Conservation (phyloP, 2,329 filamentous ascomycete species). For the Aspergillus sojae region DNA sequence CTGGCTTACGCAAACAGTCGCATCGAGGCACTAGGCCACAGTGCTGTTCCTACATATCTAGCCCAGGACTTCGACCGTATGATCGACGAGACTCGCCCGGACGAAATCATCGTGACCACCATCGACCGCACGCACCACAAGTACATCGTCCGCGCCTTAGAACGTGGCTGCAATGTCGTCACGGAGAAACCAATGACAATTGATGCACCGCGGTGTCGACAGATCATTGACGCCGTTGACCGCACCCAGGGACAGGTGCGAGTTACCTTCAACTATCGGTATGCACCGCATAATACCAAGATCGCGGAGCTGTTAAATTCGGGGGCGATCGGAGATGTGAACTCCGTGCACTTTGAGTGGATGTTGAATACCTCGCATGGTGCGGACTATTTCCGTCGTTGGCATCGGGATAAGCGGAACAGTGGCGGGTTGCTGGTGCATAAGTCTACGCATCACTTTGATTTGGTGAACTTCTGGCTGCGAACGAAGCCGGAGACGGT, state of each 20-base stretch:
- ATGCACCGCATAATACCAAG: constrained; percentile 67
- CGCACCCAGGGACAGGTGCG: constrained; percentile 54
- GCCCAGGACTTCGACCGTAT: constrained; percentile 61
- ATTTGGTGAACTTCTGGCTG: constrained; percentile 66
- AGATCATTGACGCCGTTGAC: constrained; percentile 59
- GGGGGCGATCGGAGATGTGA: constrained; percentile 60
- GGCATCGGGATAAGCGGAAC: constrained; percentile 65
- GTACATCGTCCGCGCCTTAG: constrained; percentile 63
- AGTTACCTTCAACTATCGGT: constrained; percentile 67
- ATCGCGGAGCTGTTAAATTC: constrained; percentile 57
- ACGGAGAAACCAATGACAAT: constrained; percentile 69
- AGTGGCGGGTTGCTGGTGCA: constrained; percentile 63
- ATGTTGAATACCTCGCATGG: constrained; percentile 64
- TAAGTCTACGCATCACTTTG: constrained; percentile 67
- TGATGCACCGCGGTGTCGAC: constrained; percentile 56
- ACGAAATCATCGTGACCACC: constrained; percentile 65
- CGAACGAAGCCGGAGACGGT: constrained; percentile 58
- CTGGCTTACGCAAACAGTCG: constrained; percentile 57
- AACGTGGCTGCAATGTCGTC: constrained; percentile 63
- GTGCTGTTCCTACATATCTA: constrained; percentile 56
- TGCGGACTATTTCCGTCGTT: constrained; percentile 65
- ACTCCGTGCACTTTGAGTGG: constrained; percentile 66
- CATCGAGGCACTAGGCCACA: constrained; percentile 46
- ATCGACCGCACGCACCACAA: constrained; percentile 64
- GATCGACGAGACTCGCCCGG: constrained; percentile 57